These are phyloP conservation scores for Glonium stellatum DNA, from an alignment of 495 filamentous ascomycete genomes.

Conservation along the genomic window DNA sequence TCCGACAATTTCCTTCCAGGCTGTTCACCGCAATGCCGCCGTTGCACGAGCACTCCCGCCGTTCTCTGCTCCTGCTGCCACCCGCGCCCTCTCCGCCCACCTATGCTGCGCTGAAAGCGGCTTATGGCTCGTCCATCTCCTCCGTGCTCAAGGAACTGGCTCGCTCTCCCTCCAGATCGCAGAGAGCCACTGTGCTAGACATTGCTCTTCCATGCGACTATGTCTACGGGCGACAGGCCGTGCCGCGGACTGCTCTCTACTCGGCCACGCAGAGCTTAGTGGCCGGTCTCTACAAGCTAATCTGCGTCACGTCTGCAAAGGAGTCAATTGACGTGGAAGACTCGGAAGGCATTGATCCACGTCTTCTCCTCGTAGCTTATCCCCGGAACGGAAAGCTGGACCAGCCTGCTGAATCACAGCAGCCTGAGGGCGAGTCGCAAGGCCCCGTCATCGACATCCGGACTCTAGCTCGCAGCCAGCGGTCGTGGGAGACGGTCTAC, in stretches of 20 bases:
- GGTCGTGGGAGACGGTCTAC: conserved; percentile 66
- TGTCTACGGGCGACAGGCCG: conserved; percentile 39
- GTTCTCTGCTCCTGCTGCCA: conserved; percentile 49
- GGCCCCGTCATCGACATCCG: conserved; percentile 53
- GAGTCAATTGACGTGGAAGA: conserved; percentile 56
- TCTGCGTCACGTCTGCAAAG: conserved; percentile 59
- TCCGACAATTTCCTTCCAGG: background rate
- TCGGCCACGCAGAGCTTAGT: conserved; percentile 60
- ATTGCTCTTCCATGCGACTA: conserved; percentile 49
- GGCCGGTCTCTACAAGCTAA: conserved; percentile 69
- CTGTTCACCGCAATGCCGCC: conserved; percentile 18
- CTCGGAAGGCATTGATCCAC: conserved; percentile 66
- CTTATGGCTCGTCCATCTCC: conserved; percentile 51
- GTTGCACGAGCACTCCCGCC: background rate
- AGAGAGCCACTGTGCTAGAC: conserved; percentile 39
- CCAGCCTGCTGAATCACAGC: conserved; percentile 31
- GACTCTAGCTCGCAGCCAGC: conserved; percentile 46
- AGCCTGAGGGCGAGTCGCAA: conserved; percentile 21
- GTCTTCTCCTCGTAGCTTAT: conserved; percentile 65
- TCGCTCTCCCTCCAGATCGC: conserved; percentile 30
- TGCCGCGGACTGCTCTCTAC: conserved; percentile 51
- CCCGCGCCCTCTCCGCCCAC: conserved; percentile 46
- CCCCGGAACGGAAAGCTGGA: conserved; percentile 34
- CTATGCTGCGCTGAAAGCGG: conserved; percentile 44
- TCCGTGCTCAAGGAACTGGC: conserved; percentile 40